Percentiles rank a stretch among this genome's conserved stretches.
Conservation (phyloP, 2,329 filamentous ascomycete species). For the Dothiorella sarmentorum region DNA sequence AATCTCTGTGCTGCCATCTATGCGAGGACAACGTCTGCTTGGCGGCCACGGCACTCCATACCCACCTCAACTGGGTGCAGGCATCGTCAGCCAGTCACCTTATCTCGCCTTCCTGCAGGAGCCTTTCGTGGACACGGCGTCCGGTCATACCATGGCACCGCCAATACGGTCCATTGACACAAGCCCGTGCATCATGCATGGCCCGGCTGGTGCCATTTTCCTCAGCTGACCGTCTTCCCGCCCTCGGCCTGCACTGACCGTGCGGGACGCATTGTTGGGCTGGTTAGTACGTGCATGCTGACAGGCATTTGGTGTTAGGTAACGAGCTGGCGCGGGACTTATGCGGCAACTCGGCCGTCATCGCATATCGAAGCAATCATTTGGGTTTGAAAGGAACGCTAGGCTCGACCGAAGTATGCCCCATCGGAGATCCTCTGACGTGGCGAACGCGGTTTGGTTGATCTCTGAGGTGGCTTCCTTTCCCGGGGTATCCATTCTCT, state of each 20-base stretch:
- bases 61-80: slow-evolving; percentile 30
- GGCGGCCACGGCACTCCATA: slow-evolving; percentile 19
- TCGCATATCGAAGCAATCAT: slow-evolving; percentile 45
- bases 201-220: slow-evolving; percentile 30
- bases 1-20: slow-evolving; percentile 19
- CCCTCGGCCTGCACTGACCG: slow-evolving; percentile 37
- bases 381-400: slow-evolving; percentile 42
- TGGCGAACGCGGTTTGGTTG: slow-evolving; percentile 47
- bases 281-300: slow-evolving; percentile 40
- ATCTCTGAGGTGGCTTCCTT: slow-evolving; percentile 35
- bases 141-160: slow-evolving; percentile 35
- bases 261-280: slow-evolving; percentile 40
- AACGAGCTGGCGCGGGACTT: slow-evolving; percentile 41
- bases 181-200: slow-evolving; percentile 38
- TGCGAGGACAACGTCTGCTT: slow-evolving; percentile 18
- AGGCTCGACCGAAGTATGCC: slow-evolving; percentile 46
- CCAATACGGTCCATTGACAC: slow-evolving; percentile 33
- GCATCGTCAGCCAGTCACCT: slow-evolving; percentile 47
- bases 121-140: slow-evolving; percentile 32
- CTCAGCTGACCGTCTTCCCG: slow-evolving; percentile 41
- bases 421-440: slow-evolving; percentile 53
- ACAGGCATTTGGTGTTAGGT: slow-evolving; percentile 42
- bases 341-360: slow-evolving; percentile 43
- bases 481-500: slow-evolving; percentile 36
- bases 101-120: slow-evolving; percentile 44